Conservation (phyloP, 768 basidiomycete species). For the Crassisporium funariophilum region DNA sequence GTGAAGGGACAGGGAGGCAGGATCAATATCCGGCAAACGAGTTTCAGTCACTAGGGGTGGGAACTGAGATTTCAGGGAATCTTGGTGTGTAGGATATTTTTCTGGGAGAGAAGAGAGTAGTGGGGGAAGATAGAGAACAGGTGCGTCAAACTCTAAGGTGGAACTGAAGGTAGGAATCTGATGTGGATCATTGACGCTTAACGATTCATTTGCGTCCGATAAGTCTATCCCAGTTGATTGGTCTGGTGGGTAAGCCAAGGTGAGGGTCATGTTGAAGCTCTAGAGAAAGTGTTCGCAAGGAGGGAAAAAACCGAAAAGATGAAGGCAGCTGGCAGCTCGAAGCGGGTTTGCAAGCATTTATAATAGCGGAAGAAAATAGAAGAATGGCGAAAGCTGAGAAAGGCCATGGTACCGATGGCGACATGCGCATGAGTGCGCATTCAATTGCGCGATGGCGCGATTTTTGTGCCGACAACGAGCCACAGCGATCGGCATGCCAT, state of each 20-base stretch:
- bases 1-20: slow-evolving; percentile 82
- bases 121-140: slow-evolving; percentile 83
- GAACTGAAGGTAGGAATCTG: slow-evolving; percentile 20
- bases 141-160: slow-evolving; percentile 27
- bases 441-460: too few relatives aligned
- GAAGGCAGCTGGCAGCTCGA: not conserved
- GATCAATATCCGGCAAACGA: slow-evolving; percentile 83
- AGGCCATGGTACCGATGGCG: slow-evolving; percentile 8
- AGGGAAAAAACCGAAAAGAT: not conserved
- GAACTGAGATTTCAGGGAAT: slow-evolving; percentile 27
- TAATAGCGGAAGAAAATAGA: not conserved
- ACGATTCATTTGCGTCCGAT: not conserved
- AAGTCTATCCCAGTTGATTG: slow-evolving; percentile 10
- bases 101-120: slow-evolving; percentile 76
- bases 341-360: not conserved
- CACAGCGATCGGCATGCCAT: slow-evolving; percentile 3
- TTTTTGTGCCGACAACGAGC: slow-evolving; percentile 4
- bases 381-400: slow-evolving; percentile 2
- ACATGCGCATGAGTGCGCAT: slow-evolving; percentile 17
- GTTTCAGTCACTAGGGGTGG: slow-evolving; percentile 66
- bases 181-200: slow-evolving; percentile 17
- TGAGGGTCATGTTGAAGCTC: slow-evolving; percentile 23
- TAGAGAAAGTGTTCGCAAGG: not conserved
- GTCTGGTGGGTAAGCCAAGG: slow-evolving; percentile 37
- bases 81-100: slow-evolving; percentile 29